Conservation (phyloP, 768 basidiomycete species). For the Cubamyces lactineus region DNA sequence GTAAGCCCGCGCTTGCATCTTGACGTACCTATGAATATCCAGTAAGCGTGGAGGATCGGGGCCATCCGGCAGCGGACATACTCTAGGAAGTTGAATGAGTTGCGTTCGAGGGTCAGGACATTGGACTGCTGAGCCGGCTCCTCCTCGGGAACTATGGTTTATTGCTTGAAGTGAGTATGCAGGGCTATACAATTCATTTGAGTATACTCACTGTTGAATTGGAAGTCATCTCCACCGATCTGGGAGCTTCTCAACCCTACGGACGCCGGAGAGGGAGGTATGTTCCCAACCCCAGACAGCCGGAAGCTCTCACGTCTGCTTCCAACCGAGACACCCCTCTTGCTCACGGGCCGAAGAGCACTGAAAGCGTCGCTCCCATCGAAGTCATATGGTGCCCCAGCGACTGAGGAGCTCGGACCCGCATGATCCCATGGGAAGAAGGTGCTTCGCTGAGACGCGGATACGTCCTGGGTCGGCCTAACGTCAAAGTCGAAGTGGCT, state of each 20-base stretch:
- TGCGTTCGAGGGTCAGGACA: slow-evolving; percentile 66
- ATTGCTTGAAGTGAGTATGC: too few species aligned
- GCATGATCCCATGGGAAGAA: slow-evolving; percentile 87
- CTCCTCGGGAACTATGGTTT: slow-evolving; percentile 31
- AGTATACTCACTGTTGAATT: slow-evolving; percentile 58
- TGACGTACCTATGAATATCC: slow-evolving; percentile 60
- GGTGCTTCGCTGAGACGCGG: slow-evolving; percentile 66
- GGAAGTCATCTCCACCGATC: slow-evolving; percentile 60
- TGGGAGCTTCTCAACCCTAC: slow-evolving; percentile 44
- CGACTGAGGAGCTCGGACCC: slow-evolving; percentile 60
- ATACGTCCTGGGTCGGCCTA: slow-evolving; percentile 41
- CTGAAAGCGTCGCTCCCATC: slow-evolving; percentile 49
- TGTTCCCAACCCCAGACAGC: slow-evolving; percentile 43
- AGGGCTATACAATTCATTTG: too few species aligned
- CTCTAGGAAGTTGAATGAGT: slow-evolving; percentile 83
- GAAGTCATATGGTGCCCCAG: slow-evolving; percentile 40
- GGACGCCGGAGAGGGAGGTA: slow-evolving; percentile 50
- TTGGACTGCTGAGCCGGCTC: slow-evolving; percentile 53
- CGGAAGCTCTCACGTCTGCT: slow-evolving; percentile 64
- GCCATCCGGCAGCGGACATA: slow-evolving; percentile 37
- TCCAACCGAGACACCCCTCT: slow-evolving; percentile 54
- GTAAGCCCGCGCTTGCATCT: slow-evolving; percentile 71
- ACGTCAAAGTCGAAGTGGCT: slow-evolving; percentile 52
- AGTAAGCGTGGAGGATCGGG: not conserved
- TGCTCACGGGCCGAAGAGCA: slow-evolving; percentile 29